phyloP scores from a whole-genome alignment of 805 yeast genomes.

The Isabelozyma pseudorhagii region DNA sequence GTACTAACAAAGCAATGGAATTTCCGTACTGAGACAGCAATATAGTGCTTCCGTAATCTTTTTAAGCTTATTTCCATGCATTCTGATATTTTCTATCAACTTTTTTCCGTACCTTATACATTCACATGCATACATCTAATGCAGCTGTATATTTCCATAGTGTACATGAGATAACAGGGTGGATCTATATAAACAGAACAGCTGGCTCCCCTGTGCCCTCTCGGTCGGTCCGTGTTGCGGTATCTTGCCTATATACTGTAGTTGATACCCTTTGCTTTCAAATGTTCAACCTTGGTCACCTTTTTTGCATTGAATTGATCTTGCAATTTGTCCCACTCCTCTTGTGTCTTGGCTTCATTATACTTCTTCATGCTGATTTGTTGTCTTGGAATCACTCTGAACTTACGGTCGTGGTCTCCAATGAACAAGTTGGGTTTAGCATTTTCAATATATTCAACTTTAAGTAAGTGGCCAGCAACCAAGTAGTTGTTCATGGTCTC shows the following conservation, averaged over 20 bases:
- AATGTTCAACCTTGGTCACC: slow-evolving; percentile 43
- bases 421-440: slow-evolving; percentile 57
- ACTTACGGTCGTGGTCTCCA: slow-evolving; percentile 49
- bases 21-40: no score
- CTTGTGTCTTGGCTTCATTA: slow-evolving; percentile 56
- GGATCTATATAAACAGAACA: no score
- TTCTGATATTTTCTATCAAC: no score
- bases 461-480: slow-evolving; percentile 80
- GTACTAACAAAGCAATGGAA: no score
- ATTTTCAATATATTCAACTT: slow-evolving; percentile 53
- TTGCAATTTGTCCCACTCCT: slow-evolving; percentile 54
- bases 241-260: slow-evolving; percentile 20
- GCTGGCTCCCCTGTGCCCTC: no score
- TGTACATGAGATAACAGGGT: background rate
- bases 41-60: no score
- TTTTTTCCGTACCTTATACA: no score
- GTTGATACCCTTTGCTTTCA: slow-evolving; percentile 59
- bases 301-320: slow-evolving; percentile 42
- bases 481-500: slow-evolving; percentile 96
- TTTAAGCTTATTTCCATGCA: no score
- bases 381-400: slow-evolving; percentile 58
- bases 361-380: slow-evolving; percentile 50
- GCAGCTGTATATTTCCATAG: background rate
- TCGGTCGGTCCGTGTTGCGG: background rate
- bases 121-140: no score